Evolutionary conservation across 129 eudicot genomes (phyloP), one percentile per base, ranked within the genome.

Genomic region (Deinandra increscens): DNA sequence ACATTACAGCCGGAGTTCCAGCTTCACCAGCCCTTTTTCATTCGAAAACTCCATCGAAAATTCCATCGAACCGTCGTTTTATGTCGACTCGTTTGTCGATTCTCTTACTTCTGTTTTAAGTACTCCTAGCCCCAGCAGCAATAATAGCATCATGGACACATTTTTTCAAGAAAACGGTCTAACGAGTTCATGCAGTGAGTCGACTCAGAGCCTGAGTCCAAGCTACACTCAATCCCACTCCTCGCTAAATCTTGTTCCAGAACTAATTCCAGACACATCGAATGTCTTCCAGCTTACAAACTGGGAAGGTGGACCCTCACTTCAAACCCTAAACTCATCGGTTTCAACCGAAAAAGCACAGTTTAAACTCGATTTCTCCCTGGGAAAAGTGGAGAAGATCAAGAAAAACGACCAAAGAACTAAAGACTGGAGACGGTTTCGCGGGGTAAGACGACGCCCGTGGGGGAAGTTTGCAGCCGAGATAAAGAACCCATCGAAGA

Each of bases 391-490:
- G 11, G 74, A 71, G 13, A 78, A 71, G 64, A 29, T 66, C 2
- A 56, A 78, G 77, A 78, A 78, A 13, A 78, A 45, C 7, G 73
- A 78, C 2, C 73, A 71, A 56, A 72, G 22, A 37, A 66, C 26
- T 64, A 72, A 72, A 64, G 82, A 78, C 15, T 71, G 77, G 82
- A 65, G 78, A 48, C 50, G 78, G 20, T 78, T 71, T 65, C 65
- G 76, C 50, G 83, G 83, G 14, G 80, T 79, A 36, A 74, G 83
- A 61, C 37, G 80, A 18, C 76, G 79, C 8, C 83, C 83, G 1
- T 79, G 83, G 80, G 81, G 84, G 36, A 80, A 80, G 48, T 80
- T 69, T 60, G 80, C 81, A 46, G 84, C 83, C 15, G 84, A 80
- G 65, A 79, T 78, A 42, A 78, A 72, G 78, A 59, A 78, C 64